These are phyloP conservation scores for Erodium moschatum DNA, from an alignment of 441 rosid genomes.

Conservation along the genomic window DNA sequence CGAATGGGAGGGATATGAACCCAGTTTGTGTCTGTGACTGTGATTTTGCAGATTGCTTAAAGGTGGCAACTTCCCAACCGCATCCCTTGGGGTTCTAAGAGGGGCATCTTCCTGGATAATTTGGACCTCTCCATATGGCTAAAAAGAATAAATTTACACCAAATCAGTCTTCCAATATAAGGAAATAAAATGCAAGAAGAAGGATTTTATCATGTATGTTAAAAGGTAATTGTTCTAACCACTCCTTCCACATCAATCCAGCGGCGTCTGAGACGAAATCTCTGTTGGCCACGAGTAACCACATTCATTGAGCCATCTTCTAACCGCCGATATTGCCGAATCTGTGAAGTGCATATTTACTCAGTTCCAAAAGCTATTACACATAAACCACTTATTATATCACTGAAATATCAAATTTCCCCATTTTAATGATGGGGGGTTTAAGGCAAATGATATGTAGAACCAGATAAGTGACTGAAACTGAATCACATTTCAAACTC, in stretches of 20 bases:
- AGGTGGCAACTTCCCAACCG: slow-evolving; percentile 49
- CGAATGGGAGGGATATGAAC: slow-evolving; percentile 27
- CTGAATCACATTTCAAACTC: no score
- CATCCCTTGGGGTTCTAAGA: slow-evolving; percentile 65
- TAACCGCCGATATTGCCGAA: slow-evolving; percentile 67
- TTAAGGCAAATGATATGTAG: no score
- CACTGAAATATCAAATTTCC: no score
- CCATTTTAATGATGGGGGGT: no score
- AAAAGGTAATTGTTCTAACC: slow-evolving; percentile 37
- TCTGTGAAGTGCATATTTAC: slow-evolving; percentile 36
- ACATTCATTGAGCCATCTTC: slow-evolving; percentile 81
- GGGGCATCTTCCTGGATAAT: slow-evolving; percentile 77
- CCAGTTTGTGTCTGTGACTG: slow-evolving; percentile 17
- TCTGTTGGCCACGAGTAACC: slow-evolving; percentile 84
- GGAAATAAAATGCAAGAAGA: not conserved
- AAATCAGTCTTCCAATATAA: slow-evolving; percentile 18
- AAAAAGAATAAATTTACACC: slow-evolving; percentile 17
- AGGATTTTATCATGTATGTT: slow-evolving; percentile 1
- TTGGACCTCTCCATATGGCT: slow-evolving; percentile 82
- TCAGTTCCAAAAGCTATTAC: not conserved
- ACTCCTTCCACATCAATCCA: slow-evolving; percentile 89
- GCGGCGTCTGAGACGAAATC: slow-evolving; percentile 57
- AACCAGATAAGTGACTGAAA: no score
- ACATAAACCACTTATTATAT: not conserved
- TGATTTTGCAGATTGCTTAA: slow-evolving; percentile 31